Conservation (phyloP, 1,284 basidiomycete genomes). For the Trametes versicolor region DNA sequence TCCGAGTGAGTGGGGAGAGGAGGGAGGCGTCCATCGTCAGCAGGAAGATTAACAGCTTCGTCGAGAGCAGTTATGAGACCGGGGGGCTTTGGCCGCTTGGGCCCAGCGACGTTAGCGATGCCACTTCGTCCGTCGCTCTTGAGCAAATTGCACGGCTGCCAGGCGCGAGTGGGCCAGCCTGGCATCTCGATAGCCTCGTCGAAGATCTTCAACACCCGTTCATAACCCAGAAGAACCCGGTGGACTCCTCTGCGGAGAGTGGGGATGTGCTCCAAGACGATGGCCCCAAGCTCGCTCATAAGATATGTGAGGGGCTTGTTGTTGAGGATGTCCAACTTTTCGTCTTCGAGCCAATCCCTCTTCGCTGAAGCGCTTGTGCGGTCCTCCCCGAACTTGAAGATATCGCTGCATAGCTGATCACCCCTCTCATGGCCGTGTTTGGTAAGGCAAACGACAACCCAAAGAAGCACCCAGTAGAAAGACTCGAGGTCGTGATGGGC, state of each 20-base stretch:
- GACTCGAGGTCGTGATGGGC: slow-evolving; percentile 24
- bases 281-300: not conserved
- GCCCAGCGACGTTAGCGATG: too few species aligned
- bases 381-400: slow-evolving; percentile 10
- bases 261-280: not conserved
- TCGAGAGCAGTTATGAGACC: too few species aligned
- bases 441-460: slow-evolving; percentile 25
- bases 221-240: not conserved
- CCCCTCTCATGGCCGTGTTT: not conserved
- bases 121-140: not conserved
- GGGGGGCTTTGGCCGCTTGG: too few species aligned
- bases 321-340: not conserved
- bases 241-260: too few species aligned
- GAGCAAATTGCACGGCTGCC: slow-evolving; percentile 4
- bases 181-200: slow-evolving; percentile 12
- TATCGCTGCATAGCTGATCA: not conserved
- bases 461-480: slow-evolving; percentile 26
- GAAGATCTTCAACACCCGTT: slow-evolving; percentile 9
- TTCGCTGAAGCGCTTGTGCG: not conserved
- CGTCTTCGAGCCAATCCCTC: not conserved
- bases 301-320: slow-evolving; percentile 20
- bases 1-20: too few species aligned
- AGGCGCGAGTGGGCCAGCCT: slow-evolving; percentile 15
- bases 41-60: too few species aligned
- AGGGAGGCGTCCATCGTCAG: too few species aligned